Conservation (phyloP, 768 basidiomycete species). For the Mycena filopes region DNA sequence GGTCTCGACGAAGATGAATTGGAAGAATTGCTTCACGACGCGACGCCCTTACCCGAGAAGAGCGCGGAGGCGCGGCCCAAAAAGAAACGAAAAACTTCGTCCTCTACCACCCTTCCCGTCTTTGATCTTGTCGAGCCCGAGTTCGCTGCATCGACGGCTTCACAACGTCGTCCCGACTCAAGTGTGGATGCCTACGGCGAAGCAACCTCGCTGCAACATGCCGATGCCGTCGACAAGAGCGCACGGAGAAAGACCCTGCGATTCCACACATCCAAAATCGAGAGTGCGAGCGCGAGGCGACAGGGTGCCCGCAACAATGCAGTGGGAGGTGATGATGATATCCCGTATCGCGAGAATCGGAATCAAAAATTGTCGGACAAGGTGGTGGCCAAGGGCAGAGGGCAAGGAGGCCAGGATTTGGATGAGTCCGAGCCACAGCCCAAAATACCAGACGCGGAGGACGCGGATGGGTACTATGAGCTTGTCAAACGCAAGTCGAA, state of each 20-base stretch:
- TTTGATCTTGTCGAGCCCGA: constrained; percentile 88
- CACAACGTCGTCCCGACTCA: constrained; percentile 36
- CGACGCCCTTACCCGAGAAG: constrained; percentile 41
- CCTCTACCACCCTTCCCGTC: constrained; percentile 46
- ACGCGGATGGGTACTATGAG: constrained; percentile 87
- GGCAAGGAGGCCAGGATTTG: constrained; percentile 73
- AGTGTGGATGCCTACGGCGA: constrained; percentile 77
- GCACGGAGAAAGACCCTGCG: constrained; percentile 85
- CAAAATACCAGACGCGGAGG: constrained; percentile 51
- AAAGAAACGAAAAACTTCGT: constrained; percentile 67
- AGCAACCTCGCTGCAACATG: constrained; percentile 68
- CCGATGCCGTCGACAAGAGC: constrained; percentile 86
- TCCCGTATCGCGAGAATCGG: constrained; percentile 86
- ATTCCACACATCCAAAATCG: constrained; percentile 95
- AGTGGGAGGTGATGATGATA: constrained; percentile 92
- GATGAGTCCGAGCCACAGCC: constrained; percentile 64
- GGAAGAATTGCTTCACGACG: constrained; percentile 66
- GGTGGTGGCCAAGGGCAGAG: constrained; percentile 48
- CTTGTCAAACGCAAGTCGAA: constrained; percentile 81
- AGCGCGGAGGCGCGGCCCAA: constrained; percentile 55
- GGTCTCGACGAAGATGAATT: constrained; percentile 61
- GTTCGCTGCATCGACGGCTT: constrained; percentile 59
- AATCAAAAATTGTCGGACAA: constrained; percentile 60
- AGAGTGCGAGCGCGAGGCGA: constrained; percentile 79
- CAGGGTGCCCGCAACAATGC: constrained; percentile 77